Conservation (phyloP, 805 yeast species). For the Torulaspora indica region DNA sequence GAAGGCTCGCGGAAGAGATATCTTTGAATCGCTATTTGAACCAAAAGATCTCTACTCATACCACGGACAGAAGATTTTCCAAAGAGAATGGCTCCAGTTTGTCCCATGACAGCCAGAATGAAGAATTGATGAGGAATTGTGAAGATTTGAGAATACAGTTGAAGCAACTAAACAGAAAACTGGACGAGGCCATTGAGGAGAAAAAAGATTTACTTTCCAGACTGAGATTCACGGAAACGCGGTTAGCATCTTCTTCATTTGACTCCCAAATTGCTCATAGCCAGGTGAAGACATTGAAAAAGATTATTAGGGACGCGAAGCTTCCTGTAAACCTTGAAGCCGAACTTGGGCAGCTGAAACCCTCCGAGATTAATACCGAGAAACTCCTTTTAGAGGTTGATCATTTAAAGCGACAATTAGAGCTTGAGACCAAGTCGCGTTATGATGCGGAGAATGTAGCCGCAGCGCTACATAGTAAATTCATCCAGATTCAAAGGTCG, state of each 20-base stretch:
- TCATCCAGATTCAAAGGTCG: conserved; percentile 26
- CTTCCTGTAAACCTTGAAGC: conserved; percentile 28
- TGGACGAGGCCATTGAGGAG: conserved; percentile 44
- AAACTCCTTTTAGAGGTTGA: conserved; percentile 43
- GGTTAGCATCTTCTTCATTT: conserved; percentile 60
- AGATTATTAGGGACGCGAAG: conserved; percentile 26
- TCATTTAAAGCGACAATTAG: conserved; percentile 44
- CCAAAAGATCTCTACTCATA: conserved; percentile 26
- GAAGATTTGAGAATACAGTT: conserved; percentile 47
- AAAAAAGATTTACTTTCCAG: conserved; percentile 51
- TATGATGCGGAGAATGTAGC: conserved; percentile 47
- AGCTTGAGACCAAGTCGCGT: conserved; percentile 49
- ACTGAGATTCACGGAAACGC: conserved; percentile 53
- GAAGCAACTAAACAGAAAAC: conserved; percentile 47
- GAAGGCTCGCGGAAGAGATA: conserved; percentile 33
- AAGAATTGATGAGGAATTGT: conserved; percentile 21
- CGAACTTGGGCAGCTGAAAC: conserved; percentile 13
- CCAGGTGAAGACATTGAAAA: conserved; percentile 39
- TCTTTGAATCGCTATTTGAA: conserved; percentile 30
- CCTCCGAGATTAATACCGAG: conserved; percentile 32
- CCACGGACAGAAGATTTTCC: conserved; percentile 9
- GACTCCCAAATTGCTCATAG: conserved; percentile 49
- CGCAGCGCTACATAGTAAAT: conserved; percentile 25
- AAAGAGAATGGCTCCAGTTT: conserved; percentile 4
- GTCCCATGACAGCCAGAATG: conserved; percentile 18